A percentile compares a stretch with the other conserved stretches of the same genome.
Evolutionary conservation across 495 filamentous ascomycete genomes (phyloP).

Genomic region (Penicillium cosmopolitanum): DNA sequence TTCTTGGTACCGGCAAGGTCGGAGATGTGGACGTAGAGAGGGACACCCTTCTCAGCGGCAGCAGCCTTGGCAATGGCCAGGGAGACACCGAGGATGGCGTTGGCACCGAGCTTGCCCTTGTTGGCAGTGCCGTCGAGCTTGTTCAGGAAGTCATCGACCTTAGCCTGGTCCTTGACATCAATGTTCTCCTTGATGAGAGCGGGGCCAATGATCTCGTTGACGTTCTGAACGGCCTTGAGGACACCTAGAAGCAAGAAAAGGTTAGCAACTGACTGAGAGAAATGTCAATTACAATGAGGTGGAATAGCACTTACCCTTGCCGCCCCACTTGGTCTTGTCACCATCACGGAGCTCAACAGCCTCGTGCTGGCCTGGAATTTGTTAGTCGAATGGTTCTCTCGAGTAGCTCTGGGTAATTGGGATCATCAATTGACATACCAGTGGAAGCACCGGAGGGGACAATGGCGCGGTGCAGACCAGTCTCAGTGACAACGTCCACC

Average conservation of each 20-base stretch:
- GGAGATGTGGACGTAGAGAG: slow-evolving; percentile 97
- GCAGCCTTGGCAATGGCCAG: slow-evolving; percentile 97
- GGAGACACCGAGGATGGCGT: slow-evolving; percentile 96
- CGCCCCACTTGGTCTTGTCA: slow-evolving; percentile 95
- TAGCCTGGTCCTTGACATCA: slow-evolving; percentile 95
- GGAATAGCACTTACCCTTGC: slow-evolving; percentile 68
- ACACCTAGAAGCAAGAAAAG: slow-evolving; percentile 57
- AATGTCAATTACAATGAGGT: neutral
- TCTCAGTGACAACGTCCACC: slow-evolving; percentile 96
- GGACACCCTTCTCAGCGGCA: slow-evolving; percentile 96
- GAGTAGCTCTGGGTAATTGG: neutral
- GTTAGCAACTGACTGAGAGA: neutral
- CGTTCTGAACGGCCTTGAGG: slow-evolving; percentile 91
- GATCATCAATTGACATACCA: slow-evolving; percentile 57
- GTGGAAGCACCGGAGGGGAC: slow-evolving; percentile 98
- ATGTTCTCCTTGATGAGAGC: slow-evolving; percentile 89
- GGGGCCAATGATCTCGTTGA: slow-evolving; percentile 91
- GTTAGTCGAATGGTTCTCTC: neutral
- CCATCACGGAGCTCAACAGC: slow-evolving; percentile 98
- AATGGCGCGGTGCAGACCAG: slow-evolving; percentile 96
- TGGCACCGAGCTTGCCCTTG: slow-evolving; percentile 98
- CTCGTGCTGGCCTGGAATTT: slow-evolving; percentile 83
- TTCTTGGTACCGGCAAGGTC: slow-evolving; percentile 99
- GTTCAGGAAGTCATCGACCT: slow-evolving; percentile 92
- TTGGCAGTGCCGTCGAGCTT: slow-evolving; percentile 94